Evolutionary conservation across 2,329 filamentous ascomycete genomes (phyloP), one percentile per base, ranked within the genome.

Genomic region (Sclerotinia glacialis): DNA sequence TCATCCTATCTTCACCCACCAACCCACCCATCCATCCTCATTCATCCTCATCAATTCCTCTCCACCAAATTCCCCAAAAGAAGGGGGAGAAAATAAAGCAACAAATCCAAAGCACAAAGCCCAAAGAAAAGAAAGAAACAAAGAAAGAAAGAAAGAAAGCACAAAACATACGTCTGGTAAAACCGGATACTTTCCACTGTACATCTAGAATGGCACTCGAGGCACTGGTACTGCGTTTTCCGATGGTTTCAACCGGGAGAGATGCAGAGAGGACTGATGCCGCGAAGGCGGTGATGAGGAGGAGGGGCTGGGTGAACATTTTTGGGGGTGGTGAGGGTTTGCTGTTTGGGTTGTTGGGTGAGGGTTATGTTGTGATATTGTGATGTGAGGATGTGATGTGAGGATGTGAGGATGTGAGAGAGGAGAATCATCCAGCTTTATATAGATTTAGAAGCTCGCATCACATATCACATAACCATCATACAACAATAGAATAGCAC

Each of bases 131-230:
- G n/a, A n/a, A n/a, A n/a, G n/a, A n/a, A n/a, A n/a, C n/a, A n/a
- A n/a, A n/a, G n/a, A n/a, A n/a, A n/a, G n/a, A 12, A 34, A 53
- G 34, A 53, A 34, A 28, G 37, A 46, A 62, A 21, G 12, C 5
- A 44, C 42, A 37, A 44, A 8, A 64, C 42, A 14, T n/a, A 70
- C 68, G 28, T 53, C 69, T 65, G 46, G 63, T 67, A 18, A 71
- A 68, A 37, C 52, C 37, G 3, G 47, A 54, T 9, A 69, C 55
- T 16, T 58, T 68, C 69, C 69, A 71, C 14, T 37, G 26, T 21
- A 58, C 44, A 37, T 46, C 42, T 1, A 55, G 49, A 12, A 68
- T 44, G 5, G 28, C 40, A 5, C 6, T 50, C 0, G 44, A 34
- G 1, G 28, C 46, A 31, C 1, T 21, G 12, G 26, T 31, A 46